Base-by-base conservation (phyloP, 1,284 basidiomycete species). In the Leccinum griseonigrum region DNA sequence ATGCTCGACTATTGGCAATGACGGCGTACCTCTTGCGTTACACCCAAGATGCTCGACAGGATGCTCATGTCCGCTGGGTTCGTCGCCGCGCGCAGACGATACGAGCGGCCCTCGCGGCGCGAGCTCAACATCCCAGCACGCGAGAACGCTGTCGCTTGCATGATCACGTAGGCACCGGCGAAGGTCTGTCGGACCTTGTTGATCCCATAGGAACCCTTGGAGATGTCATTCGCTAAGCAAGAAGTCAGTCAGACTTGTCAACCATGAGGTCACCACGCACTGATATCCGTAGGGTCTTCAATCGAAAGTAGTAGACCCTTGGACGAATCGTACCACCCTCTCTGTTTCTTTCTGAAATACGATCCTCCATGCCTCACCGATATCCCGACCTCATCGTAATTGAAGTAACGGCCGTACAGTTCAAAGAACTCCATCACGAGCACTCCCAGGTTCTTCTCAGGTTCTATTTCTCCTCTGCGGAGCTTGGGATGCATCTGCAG, bases 401-500 rank as follows among this genome's bases (percentile, higher is more conserved):
- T 96, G 84, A 98, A 98, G 73, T 90, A 88, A 61, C 84, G 82
- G 13, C 96, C 97, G 72, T 98, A 98, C 9, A 97, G 82, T 80
- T 99, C 96, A 69, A 99, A 96, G 73, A 98, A 96, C 74, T 99
- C 97, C 79, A 98, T 85, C 32, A 98, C 82, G 48, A 99, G 79
- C 5, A 96, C 91, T 2, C 97, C 97, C 11, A 99, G 81, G 72
- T 98, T 99, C 68, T 85, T 80, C 64, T 86, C 85, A 0, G 95
- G 86, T 67, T 96, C 88, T 50, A 99, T 94, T 75, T 97, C 94
- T 1, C 87, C 90, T 58, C 87, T 77, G 50, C 97, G 88, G 63
- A 99, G 86, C 75, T 97, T 97, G 1, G 97, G 97, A 74, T 99
- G 97, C 80, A 98, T 90, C 80, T 98, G 97, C 54, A 99, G 78